phyloP scores from a whole-genome alignment of 192 early-diverging fungal genomes.

The Backusella australiensis region DNA sequence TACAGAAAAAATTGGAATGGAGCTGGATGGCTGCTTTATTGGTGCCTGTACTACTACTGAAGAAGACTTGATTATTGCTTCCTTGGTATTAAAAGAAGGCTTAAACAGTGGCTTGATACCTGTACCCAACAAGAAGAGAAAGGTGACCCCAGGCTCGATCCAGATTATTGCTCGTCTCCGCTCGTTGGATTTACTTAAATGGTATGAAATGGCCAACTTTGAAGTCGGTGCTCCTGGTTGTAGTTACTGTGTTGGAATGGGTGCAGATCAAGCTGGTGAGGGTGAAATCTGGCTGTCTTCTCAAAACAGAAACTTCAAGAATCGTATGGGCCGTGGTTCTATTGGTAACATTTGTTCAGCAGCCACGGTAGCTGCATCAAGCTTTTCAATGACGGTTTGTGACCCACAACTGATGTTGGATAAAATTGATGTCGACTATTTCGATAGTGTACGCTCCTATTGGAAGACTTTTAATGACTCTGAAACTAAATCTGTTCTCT shows the following conservation, averaged over 20 bases:
- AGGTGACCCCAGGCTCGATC: slow-evolving; percentile 75
- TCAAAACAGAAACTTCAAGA: slow-evolving; percentile 85
- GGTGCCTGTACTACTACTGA: slow-evolving; percentile 83
- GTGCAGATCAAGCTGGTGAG: slow-evolving; percentile 72
- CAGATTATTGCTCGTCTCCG: slow-evolving; percentile 78
- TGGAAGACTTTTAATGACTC: not conserved
- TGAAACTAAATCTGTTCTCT: not conserved
- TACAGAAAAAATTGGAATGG: slow-evolving; percentile 53
- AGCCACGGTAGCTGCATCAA: slow-evolving; percentile 76
- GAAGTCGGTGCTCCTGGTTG: slow-evolving; percentile 74
- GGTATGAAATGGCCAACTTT: slow-evolving; percentile 77
- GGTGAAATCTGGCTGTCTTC: slow-evolving; percentile 82
- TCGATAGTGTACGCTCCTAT: not conserved
- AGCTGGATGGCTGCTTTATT: slow-evolving; percentile 79
- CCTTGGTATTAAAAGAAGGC: slow-evolving; percentile 71
- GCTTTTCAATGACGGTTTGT: slow-evolving; percentile 38
- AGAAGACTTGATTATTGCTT: slow-evolving; percentile 78
- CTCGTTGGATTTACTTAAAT: slow-evolving; percentile 67
- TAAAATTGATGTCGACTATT: not conserved
- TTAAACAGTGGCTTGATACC: slow-evolving; percentile 68
- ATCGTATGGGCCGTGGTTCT: slow-evolving; percentile 80
- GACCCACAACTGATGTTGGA: not conserved
- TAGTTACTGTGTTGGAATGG: slow-evolving; percentile 79
- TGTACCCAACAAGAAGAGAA: slow-evolving; percentile 58
- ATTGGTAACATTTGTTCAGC: slow-evolving; percentile 79